Conservation (phyloP, 192 early-diverging fungal genomes). For the Diversispora eburnea region DNA sequence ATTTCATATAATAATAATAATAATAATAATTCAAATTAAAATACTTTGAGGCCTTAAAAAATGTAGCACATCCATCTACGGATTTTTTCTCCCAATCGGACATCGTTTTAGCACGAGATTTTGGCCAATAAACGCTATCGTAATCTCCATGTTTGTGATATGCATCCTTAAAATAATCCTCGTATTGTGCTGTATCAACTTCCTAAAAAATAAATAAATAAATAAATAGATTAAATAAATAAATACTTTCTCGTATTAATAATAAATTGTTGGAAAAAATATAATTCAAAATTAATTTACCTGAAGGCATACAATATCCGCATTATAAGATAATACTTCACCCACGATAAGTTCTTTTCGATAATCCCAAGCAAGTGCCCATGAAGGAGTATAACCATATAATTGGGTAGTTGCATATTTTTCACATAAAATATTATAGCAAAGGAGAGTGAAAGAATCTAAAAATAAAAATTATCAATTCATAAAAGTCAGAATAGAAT, state of each 20-base stretch:
- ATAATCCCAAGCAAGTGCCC: slow-evolving; percentile 92
- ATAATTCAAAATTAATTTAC: slow-evolving; percentile 36
- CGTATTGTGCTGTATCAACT: slow-evolving; percentile 80
- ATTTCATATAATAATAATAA: slow-evolving; percentile 7
- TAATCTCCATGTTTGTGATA: slow-evolving; percentile 73
- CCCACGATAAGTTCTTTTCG: slow-evolving; percentile 82
- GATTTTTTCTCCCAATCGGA: slow-evolving; percentile 75
- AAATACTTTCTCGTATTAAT: neutral
- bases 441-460: slow-evolving; percentile 88
- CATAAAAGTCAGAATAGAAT: slow-evolving; percentile 6
- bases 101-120: slow-evolving; percentile 94
- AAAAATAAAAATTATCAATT: slow-evolving; percentile 25
- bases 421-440: slow-evolving; percentile 89
- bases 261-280: slow-evolving; percentile 17
- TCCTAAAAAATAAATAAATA: slow-evolving; percentile 54
- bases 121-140: slow-evolving; percentile 90
- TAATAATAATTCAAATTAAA: slow-evolving; percentile 2
- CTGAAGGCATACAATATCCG: slow-evolving; percentile 92
- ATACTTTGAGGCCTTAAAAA: slow-evolving; percentile 83
- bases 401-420: slow-evolving; percentile 83
- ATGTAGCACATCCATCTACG: slow-evolving; percentile 96
- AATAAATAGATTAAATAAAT: slow-evolving; percentile 13
- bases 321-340: slow-evolving; percentile 81
- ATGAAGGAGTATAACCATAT: slow-evolving; percentile 94
- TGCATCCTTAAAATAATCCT: slow-evolving; percentile 81